Conservation (phyloP, 1,139 yeast species). For the Taphrina pruni region DNA sequence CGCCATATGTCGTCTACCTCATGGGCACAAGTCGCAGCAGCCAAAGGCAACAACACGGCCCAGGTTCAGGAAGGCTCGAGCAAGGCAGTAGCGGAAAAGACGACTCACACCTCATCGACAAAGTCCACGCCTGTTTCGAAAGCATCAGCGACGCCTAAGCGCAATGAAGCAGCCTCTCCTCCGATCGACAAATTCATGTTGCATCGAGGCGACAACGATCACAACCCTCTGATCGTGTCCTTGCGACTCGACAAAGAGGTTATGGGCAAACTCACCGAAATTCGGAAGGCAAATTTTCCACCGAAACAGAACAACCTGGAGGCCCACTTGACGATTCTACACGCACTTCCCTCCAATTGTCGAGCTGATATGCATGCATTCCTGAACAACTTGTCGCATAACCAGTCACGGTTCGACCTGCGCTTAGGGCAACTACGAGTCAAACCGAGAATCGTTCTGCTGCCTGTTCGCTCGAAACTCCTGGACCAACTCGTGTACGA, state of each 20-base stretch:
- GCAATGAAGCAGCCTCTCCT: background rate
- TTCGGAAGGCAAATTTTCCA: conserved; percentile 28
- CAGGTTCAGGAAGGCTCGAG: background rate
- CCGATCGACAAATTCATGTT: background rate
- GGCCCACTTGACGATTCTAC: conserved; percentile 31
- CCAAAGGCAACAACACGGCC: background rate
- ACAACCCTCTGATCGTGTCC: conserved; percentile 20
- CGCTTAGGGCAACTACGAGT: conserved; percentile 5
- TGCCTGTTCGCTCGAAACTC: conserved; percentile 9
- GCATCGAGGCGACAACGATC: conserved; percentile 2
- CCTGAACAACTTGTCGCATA: background rate
- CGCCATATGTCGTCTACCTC: conserved; percentile 7
- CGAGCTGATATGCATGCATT: background rate
- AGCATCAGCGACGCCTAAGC: too few relatives aligned
- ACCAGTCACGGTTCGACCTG: background rate
- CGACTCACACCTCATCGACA: too few relatives aligned
- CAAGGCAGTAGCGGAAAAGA: background rate
- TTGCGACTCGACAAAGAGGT: conserved; percentile 13
- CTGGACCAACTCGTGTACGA: conserved; percentile 17
- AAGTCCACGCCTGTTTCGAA: too few relatives aligned
- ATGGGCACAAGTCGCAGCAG: conserved; percentile 6
- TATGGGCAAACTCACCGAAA: conserved; percentile 4
- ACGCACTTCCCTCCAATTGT: conserved; percentile 19
- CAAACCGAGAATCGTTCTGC: conserved; percentile 18
- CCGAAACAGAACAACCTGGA: conserved; percentile 25